Base-by-base conservation (phyloP, 257 asterid species). In the Echites panduratus region DNA sequence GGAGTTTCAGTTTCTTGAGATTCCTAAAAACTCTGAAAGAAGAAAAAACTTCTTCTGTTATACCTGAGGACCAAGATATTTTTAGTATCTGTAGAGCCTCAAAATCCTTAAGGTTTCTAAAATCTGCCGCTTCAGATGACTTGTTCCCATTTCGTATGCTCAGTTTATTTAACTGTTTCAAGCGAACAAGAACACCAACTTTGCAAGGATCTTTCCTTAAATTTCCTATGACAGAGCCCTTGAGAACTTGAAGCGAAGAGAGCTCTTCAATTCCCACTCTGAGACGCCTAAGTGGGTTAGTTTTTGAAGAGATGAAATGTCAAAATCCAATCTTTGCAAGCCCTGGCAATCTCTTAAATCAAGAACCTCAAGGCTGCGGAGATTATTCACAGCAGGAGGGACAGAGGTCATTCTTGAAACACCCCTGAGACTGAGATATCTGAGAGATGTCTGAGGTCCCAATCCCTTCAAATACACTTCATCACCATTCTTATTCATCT, bases 281-380 rank as follows among this genome's bases (percentile, higher is more conserved):
- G 75, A 71, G 24, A 71, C 40, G 40, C 57, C 75, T 8, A 71
- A 27, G 29, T 72, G 68, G 16, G 75, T 72, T 1, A 72, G 75
- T 3, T 72, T 72, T n/a, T 35, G 7, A 29, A 72, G 45, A n/a
- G 54, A 13, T n/a, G 75, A 72, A 4, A 72, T 57, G 45, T 72
- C 69, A 13, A 52, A 17, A 56, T 44, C 68, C 75, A 72, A 16
- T 11, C 35, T 70, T 53, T 70, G 65, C 10, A 70, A 35, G 32
- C 29, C 45, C 66, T 71, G 67, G 47, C 75, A 71, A 53, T 63
- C 75, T 12, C 53, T 45, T 56, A 71, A 40, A 56, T 71, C 75
- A n/a, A 71, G 75, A 35, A 54, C 54, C 58, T 71, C 75, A 20
- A 71, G 75, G 75, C 76, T 72, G n/a, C 48, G 27, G 11, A 72